phyloP scores from a whole-genome alignment of 208 protist genomes.

The Trichomonas gallinae region DNA sequence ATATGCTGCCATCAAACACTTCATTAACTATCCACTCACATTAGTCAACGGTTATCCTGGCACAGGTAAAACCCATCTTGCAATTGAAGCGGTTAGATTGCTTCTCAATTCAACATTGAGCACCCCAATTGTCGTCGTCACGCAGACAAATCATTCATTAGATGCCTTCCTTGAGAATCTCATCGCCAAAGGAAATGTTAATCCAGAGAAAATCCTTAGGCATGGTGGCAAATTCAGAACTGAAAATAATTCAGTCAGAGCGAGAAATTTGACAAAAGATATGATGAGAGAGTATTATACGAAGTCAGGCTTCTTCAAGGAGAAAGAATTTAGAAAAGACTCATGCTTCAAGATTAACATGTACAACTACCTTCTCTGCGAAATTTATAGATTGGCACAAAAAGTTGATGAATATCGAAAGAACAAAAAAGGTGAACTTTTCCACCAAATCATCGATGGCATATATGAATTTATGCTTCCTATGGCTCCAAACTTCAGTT shows the following conservation, averaged over 20 bases:
- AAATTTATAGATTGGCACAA: neutral
- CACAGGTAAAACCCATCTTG: slow-evolving; percentile 2
- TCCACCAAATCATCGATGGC: neutral
- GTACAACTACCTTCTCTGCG: neutral
- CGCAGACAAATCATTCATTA: neutral
- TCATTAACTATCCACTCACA: neutral
- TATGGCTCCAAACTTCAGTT: neutral
- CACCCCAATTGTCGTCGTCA: neutral
- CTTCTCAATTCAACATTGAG: neutral
- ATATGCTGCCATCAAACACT: neutral
- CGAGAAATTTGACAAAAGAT: neutral
- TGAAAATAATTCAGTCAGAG: neutral
- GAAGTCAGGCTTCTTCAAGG: neutral
- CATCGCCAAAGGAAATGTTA: neutral
- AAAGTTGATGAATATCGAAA: neutral
- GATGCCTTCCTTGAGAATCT: neutral
- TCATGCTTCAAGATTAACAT: neutral
- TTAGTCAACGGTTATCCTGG: neutral
- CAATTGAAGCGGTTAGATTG: neutral
- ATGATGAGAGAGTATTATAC: neutral
- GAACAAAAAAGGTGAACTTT: neutral
- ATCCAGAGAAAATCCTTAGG: neutral
- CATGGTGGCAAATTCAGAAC: neutral
- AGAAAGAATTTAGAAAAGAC: neutral
- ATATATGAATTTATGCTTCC: neutral